Evolutionary conservation across 768 basidiomycete species (phyloP), one percentile per base, ranked within the genome.

Genomic region (Termitomyces heimii): DNA sequence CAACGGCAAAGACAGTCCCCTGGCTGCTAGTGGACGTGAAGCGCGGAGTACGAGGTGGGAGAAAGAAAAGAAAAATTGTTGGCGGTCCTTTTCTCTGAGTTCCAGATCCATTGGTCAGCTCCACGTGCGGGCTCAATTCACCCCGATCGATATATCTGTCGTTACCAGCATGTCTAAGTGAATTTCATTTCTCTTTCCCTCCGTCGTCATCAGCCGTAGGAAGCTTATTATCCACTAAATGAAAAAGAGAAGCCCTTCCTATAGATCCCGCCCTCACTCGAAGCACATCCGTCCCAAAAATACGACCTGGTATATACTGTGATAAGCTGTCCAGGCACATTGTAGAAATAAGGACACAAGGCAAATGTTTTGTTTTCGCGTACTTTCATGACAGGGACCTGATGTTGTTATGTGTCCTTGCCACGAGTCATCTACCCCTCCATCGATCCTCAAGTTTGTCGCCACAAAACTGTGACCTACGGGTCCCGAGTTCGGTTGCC

Each of bases 91-190:
- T 61, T 63, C 60, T 54, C 34, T 60, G 47, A 63, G 62, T 61
- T 63, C 62, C 60, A 61, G 55, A 61, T 58, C 48, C 43, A 62
- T 63, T 63, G 58, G 62, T 63, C 62, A 63, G 62, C 62, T 58
- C 61, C 62, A 63, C 62, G 62, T 63, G 62, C 54, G 31, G 39
- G 29, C 26, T 47, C 32, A 49, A 59, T 59, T 53, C 55, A 53
- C 22, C 12, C 28, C 46, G 55, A 56, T 57, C 60, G 57, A 61
- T 49, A 61, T 49, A 47, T 55, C 50, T 26, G 42, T n/a, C n/a
- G n/a, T n/a, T n/a, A 49, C 14, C 45, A 42, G 16, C 14, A 16
- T 16, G 22, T 26, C 42, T 34, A n/a, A 34, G 10, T 32, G 6
- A 14, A 50, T 29, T 2, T 52, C 35, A 39, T 51, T 40, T 52